These are phyloP conservation scores for Ophiosphaerella herpotricha DNA, from an alignment of 2,329 filamentous ascomycete genomes.

Conservation along the genomic window DNA sequence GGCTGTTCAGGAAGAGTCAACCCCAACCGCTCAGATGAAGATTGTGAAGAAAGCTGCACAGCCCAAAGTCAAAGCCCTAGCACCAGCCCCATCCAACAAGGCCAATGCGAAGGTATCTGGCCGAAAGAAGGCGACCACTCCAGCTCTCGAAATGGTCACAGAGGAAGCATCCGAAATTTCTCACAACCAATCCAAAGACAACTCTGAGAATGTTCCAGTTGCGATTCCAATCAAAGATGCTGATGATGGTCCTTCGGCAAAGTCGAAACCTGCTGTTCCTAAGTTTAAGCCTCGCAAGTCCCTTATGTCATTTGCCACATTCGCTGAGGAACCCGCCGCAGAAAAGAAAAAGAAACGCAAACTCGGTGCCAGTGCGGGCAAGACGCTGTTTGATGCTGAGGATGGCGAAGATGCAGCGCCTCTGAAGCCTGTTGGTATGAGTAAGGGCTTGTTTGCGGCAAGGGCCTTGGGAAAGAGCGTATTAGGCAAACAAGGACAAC, in stretches of 20 bases:
- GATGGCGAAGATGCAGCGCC: constrained; percentile 39
- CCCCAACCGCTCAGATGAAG: constrained; percentile 39
- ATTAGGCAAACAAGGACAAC: constrained; percentile 30
- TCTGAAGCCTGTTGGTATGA: constrained; percentile 38
- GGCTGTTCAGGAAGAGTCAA: constrained; percentile 29
- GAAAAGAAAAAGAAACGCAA: constrained; percentile 68
- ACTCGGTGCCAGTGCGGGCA: constrained; percentile 63
- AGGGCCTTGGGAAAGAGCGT: constrained; percentile 43
- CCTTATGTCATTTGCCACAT: constrained; percentile 52
- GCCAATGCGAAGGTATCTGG: constrained; percentile 47
- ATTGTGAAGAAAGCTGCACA: constrained; percentile 28
- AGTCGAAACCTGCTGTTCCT: constrained; percentile 35
- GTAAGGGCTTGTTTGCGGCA: constrained; percentile 45
- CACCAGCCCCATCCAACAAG: constrained; percentile 51
- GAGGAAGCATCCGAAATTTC: constrained; percentile 47
- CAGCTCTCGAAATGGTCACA: constrained; percentile 50
- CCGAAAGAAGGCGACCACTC: constrained; percentile 44
- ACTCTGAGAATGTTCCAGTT: constrained; percentile 45
- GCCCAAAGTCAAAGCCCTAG: constrained; percentile 49
- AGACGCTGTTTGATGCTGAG: constrained; percentile 66
- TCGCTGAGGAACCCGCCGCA: constrained; percentile 45
- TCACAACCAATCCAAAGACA: constrained; percentile 39
- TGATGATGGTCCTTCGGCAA: constrained; percentile 35
- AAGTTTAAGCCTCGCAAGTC: constrained; percentile 53
- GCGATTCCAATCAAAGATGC: constrained; percentile 42